Conservation (phyloP, 495 filamentous ascomycete species). For the Talaromyces thailandensis region DNA sequence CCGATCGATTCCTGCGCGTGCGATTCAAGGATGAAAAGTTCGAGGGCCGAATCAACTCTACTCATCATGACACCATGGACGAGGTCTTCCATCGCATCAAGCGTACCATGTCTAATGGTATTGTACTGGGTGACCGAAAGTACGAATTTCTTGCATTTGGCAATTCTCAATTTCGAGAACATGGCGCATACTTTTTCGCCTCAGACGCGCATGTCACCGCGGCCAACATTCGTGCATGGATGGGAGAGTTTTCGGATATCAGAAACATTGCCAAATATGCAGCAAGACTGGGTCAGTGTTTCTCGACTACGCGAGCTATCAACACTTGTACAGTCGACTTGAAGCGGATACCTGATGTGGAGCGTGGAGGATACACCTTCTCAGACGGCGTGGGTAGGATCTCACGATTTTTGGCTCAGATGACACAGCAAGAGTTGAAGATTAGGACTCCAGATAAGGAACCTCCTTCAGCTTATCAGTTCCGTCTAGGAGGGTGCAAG, state of each 20-base stretch:
- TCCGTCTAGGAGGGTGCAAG: slow-evolving; percentile 86
- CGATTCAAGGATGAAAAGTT: slow-evolving; percentile 81
- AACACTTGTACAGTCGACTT: slow-evolving; percentile 28
- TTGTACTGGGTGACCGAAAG: slow-evolving; percentile 67
- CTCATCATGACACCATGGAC: slow-evolving; percentile 48
- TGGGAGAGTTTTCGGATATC: slow-evolving; percentile 80
- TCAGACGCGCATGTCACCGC: slow-evolving; percentile 50
- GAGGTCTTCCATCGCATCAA: slow-evolving; percentile 67
- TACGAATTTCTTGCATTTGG: slow-evolving; percentile 93
- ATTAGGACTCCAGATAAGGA: slow-evolving; percentile 34
- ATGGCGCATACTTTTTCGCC: slow-evolving; percentile 86
- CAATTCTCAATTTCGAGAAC: slow-evolving; percentile 90
- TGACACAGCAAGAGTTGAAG: slow-evolving; percentile 56
- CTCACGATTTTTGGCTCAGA: slow-evolving; percentile 61
- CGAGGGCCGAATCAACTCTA: slow-evolving; percentile 48
- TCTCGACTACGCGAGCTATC: slow-evolving; percentile 81
- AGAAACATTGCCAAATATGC: slow-evolving; percentile 73
- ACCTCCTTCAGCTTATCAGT: slow-evolving; percentile 78
- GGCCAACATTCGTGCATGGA: slow-evolving; percentile 74
- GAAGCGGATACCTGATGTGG: slow-evolving; percentile 51
- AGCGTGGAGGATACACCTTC: slow-evolving; percentile 58
- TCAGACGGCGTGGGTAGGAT: slow-evolving; percentile 95
- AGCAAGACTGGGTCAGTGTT: slow-evolving; percentile 85
- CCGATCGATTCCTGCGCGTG: slow-evolving; percentile 84
- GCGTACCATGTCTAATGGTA: slow-evolving; percentile 65